Percentiles rank a stretch among this genome's conserved stretches.
These are phyloP conservation scores for Ramaria sp. DNA, from an alignment of 768 basidiomycete genomes.

Conservation along the genomic window DNA sequence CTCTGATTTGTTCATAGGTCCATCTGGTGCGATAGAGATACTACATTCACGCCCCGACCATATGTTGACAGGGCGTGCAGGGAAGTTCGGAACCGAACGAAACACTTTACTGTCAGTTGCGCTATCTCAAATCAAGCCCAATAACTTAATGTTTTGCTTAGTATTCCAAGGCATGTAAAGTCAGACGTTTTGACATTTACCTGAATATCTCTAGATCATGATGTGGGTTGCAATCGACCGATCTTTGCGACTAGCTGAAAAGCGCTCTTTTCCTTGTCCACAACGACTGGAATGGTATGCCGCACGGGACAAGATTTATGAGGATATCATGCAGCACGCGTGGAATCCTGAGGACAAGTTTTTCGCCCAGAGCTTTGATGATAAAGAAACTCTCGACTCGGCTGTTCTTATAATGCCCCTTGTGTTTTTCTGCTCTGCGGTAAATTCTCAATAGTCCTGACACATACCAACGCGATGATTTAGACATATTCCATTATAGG, in stretches of 20 bases:
- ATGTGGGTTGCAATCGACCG: not conserved
- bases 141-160: slow-evolving; percentile 15
- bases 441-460: slow-evolving; percentile 23
- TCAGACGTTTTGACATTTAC: not conserved
- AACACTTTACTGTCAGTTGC: slow-evolving; percentile 68
- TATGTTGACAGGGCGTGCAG: slow-evolving; percentile 27
- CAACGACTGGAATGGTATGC: slow-evolving; percentile 58
- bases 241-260: slow-evolving; percentile 87
- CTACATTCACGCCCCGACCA: slow-evolving; percentile 12
- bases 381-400: slow-evolving; percentile 70
- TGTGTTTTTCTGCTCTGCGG: slow-evolving; percentile 82
- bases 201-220: not conserved
- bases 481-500: slow-evolving; percentile 27
- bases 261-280: slow-evolving; percentile 85
- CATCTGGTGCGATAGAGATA: slow-evolving; percentile 55
- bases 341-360: slow-evolving; percentile 63
- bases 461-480: not conserved
- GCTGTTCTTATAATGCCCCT: slow-evolving; percentile 88
- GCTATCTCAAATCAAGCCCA: not conserved
- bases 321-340: slow-evolving; percentile 84
- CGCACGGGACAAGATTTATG: slow-evolving; percentile 77
- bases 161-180: slow-evolving; percentile 64
- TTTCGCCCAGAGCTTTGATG: slow-evolving; percentile 90
- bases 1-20: slow-evolving; percentile 36
- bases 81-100: slow-evolving; percentile 83